These are phyloP conservation scores for Strigomonas culicis DNA, from an alignment of 208 protist genomes.

Conservation along the genomic window DNA sequence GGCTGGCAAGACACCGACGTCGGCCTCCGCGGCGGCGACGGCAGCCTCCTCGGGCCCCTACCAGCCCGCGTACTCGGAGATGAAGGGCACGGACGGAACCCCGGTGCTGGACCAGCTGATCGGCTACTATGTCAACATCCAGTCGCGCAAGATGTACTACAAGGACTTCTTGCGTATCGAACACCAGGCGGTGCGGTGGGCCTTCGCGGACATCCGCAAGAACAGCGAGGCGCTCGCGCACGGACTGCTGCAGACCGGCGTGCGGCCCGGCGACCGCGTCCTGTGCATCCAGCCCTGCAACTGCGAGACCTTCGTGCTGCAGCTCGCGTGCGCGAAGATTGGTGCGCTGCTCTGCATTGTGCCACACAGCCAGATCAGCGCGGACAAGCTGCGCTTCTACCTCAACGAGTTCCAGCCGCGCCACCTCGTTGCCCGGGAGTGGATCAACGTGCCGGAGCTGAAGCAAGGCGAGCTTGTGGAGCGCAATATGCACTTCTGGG, in stretches of 20 bases:
- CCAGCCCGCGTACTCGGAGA: slow-evolving; percentile 75
- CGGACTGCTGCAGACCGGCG: slow-evolving; percentile 85
- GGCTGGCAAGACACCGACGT: slow-evolving; percentile 22
- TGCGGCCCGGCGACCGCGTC: slow-evolving; percentile 81
- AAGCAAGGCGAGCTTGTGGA: slow-evolving; percentile 85
- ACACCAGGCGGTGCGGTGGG: slow-evolving; percentile 91
- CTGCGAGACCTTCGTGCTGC: slow-evolving; percentile 89
- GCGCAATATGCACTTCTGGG: slow-evolving; percentile 92
- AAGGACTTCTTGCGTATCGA: slow-evolving; percentile 92
- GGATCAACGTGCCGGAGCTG: slow-evolving; percentile 83
- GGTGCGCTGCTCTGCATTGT: slow-evolving; percentile 82
- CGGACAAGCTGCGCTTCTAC: slow-evolving; percentile 90
- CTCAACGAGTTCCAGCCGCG: slow-evolving; percentile 90
- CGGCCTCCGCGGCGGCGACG: slow-evolving; percentile 44
- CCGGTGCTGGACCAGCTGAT: slow-evolving; percentile 88
- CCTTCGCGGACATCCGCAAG: slow-evolving; percentile 91
- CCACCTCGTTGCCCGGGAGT: slow-evolving; percentile 83
- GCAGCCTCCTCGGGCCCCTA: slow-evolving; percentile 45
- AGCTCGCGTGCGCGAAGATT: slow-evolving; percentile 88
- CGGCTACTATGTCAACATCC: slow-evolving; percentile 92
- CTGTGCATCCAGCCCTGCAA: slow-evolving; percentile 89
- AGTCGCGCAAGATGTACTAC: slow-evolving; percentile 94
- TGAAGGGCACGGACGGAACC: slow-evolving; percentile 48
- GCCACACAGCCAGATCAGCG: slow-evolving; percentile 75
- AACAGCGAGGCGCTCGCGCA: slow-evolving; percentile 91